Percentiles rank a stretch among this genome's conserved stretches.
These are phyloP conservation scores for Cystoisospora suis DNA, from an alignment of 169 alveolate genomes.

Conservation along the genomic window DNA sequence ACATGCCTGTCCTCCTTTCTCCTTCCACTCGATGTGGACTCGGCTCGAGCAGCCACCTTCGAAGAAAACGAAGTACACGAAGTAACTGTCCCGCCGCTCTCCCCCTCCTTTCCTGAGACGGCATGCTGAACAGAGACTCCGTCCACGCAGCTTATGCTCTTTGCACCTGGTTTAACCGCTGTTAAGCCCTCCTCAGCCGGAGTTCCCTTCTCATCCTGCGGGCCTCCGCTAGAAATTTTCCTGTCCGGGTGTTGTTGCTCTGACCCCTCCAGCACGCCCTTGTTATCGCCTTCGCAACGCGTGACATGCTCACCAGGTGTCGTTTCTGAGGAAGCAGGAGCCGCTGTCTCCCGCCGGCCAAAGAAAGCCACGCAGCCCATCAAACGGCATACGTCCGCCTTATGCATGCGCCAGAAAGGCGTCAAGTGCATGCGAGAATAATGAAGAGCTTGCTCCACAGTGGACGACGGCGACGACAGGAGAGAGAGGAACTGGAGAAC, in stretches of 20 bases:
- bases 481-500: constrained; percentile 36
- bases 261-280: neutral
- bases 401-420: constrained; percentile 12
- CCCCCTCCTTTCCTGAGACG: neutral
- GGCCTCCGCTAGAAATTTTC: neutral
- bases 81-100: neutral
- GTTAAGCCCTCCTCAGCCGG: no score
- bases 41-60: neutral
- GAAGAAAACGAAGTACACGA: neutral
- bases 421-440: constrained; percentile 29
- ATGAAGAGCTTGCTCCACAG: neutral
- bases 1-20: no score
- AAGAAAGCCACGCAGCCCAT: constrained; percentile 32
- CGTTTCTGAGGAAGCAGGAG: neutral
- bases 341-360: neutral
- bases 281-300: neutral
- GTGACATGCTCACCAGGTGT: neutral
- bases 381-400: constrained; percentile 33
- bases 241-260: neutral
- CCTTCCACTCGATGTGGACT: no score
- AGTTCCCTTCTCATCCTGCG: no score
- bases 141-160: no score
- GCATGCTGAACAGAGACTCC: no score
- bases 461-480: constrained; percentile 7
- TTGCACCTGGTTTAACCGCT: no score